phyloP scores from a whole-genome alignment of 2,329 filamentous ascomycete genomes.

The Scytalidium lignicola region DNA sequence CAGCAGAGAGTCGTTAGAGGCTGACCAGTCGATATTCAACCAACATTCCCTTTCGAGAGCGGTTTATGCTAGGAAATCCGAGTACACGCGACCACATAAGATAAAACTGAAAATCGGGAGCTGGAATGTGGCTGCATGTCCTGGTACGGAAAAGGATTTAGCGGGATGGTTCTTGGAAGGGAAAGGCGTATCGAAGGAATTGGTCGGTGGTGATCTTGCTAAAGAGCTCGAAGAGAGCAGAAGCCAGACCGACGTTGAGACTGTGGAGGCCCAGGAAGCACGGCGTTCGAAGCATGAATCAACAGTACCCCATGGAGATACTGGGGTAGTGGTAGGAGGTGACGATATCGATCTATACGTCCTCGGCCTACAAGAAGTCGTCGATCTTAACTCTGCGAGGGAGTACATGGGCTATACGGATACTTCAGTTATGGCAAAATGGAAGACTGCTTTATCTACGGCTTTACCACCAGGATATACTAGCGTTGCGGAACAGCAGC shows the following conservation, averaged over 20 bases:
- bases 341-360: slow-evolving; percentile 84
- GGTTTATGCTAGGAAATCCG: slow-evolving; percentile 66
- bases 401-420: slow-evolving; percentile 80
- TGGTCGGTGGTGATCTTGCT: slow-evolving; percentile 50
- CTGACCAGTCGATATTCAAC: slow-evolving; percentile 28
- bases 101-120: slow-evolving; percentile 86
- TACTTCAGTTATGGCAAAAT: slow-evolving; percentile 64
- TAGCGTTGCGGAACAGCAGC: slow-evolving; percentile 73
- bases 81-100: slow-evolving; percentile 71
- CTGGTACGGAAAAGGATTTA: slow-evolving; percentile 82
- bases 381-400: slow-evolving; percentile 74
- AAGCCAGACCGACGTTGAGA: slow-evolving; percentile 33
- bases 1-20: background rate
- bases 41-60: slow-evolving; percentile 57
- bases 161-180: slow-evolving; percentile 82
- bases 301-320: slow-evolving; percentile 33
- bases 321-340: slow-evolving; percentile 42
- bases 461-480: slow-evolving; percentile 73
- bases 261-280: slow-evolving; percentile 41
- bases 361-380: slow-evolving; percentile 85
- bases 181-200: slow-evolving; percentile 59
- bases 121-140: slow-evolving; percentile 88
- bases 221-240: slow-evolving; percentile 29
- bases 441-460: slow-evolving; percentile 71
- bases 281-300: slow-evolving; percentile 35